Evolutionary conservation across 768 basidiomycete genomes (phyloP).

Genomic region (Trametes punicea): DNA sequence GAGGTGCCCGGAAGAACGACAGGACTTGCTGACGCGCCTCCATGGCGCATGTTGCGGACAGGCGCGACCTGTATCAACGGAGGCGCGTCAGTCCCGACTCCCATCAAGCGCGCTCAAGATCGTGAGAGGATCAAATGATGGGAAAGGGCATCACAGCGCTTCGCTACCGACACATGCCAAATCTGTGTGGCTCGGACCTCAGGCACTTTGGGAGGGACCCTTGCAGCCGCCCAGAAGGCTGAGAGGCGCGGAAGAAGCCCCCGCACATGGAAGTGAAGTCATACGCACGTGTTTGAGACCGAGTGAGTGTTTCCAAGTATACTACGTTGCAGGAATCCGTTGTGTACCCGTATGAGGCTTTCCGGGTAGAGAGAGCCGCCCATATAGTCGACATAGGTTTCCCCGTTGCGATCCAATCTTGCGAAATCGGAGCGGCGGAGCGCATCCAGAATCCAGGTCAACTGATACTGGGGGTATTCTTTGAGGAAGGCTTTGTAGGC

Average conservation of each 20-base stretch:
- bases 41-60: slow-evolving; percentile 62
- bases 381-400: slow-evolving; percentile 87
- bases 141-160: slow-evolving; percentile 3
- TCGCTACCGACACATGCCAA: slow-evolving; percentile 13
- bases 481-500: slow-evolving; percentile 49
- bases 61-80: slow-evolving; percentile 51
- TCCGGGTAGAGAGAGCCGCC: slow-evolving; percentile 80
- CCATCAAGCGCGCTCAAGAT: neutral
- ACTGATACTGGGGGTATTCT: slow-evolving; percentile 32
- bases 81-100: slow-evolving; percentile 1
- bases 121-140: neutral
- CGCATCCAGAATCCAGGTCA: slow-evolving; percentile 33
- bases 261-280: slow-evolving; percentile 1
- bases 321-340: slow-evolving; percentile 60
- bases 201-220: neutral
- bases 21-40: slow-evolving; percentile 74
- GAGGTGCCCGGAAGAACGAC: slow-evolving; percentile 71
- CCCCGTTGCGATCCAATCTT: slow-evolving; percentile 44
- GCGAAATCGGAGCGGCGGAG: slow-evolving; percentile 33
- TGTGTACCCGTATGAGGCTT: slow-evolving; percentile 67
- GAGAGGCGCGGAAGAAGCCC: neutral
- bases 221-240: neutral
- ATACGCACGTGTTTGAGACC: slow-evolving; percentile 66
- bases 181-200: slow-evolving; percentile 4
- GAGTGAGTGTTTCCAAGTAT: slow-evolving; percentile 86